Percentiles rank a stretch among this genome's conserved stretches.
Evolutionary conservation across 306 rosid genomes (phyloP).

Genomic region (Acmispon strigosus): DNA sequence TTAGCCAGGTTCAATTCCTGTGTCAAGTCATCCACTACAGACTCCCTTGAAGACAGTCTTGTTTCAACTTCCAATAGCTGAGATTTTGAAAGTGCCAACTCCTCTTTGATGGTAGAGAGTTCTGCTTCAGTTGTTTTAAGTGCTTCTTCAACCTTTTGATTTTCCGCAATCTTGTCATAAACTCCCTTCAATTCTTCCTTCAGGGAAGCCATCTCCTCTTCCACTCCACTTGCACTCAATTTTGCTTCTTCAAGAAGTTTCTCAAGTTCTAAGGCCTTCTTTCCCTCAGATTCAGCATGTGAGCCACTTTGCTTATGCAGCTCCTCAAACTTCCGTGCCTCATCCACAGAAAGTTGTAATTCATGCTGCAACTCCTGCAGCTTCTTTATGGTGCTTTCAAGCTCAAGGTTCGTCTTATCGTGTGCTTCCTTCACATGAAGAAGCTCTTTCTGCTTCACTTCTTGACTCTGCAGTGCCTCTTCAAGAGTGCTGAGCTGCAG

Average conservation of each 20-base stretch:
- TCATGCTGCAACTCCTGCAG: constrained; percentile 57
- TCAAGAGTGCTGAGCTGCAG: constrained; percentile 52
- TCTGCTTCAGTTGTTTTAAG: constrained; percentile 56
- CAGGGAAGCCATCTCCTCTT: constrained; percentile 59
- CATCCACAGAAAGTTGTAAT: constrained; percentile 48
- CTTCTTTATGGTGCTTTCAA: constrained; percentile 64
- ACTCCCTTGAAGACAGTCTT: constrained; percentile 54
- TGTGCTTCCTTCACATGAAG: constrained; percentile 61
- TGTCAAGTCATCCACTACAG: constrained; percentile 43
- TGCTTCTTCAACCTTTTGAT: constrained; percentile 68
- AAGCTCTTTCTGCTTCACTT: constrained; percentile 61
- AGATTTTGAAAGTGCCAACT: constrained; percentile 56
- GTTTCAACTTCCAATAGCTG: constrained; percentile 48
- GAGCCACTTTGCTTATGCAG: constrained; percentile 79
- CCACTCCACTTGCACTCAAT: constrained; percentile 45
- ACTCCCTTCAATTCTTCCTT: constrained; percentile 73
- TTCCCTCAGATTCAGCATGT: constrained; percentile 69
- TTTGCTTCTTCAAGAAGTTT: constrained; percentile 68
- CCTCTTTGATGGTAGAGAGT: constrained; percentile 66
- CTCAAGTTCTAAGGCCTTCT: constrained; percentile 63
- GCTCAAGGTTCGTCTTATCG: constrained; percentile 49
- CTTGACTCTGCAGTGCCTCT: constrained; percentile 67
- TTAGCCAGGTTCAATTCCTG: constrained; percentile 46
- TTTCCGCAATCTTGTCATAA: constrained; percentile 58
- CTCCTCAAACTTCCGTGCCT: constrained; percentile 68